Conservation (phyloP, 768 basidiomycete genomes). For the Thelephora aurantiotincta region DNA sequence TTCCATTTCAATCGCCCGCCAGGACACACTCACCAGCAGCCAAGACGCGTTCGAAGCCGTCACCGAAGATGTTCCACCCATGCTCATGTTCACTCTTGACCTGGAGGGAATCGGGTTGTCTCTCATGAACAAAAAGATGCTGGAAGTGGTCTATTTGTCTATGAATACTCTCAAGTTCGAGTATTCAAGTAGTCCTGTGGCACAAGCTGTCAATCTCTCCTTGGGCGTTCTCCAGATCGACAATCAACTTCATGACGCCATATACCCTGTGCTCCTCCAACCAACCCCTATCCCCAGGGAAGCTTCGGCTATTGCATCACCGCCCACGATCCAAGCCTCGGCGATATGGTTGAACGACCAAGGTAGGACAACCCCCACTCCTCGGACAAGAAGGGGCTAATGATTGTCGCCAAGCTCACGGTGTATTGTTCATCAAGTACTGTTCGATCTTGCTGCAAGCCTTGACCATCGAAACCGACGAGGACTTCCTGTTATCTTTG, state of each 20-base stretch:
- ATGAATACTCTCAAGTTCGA: slow-evolving; percentile 69
- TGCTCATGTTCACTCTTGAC: slow-evolving; percentile 54
- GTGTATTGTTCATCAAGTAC: slow-evolving; percentile 96
- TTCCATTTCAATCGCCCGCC: slow-evolving; percentile 35
- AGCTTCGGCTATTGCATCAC: slow-evolving; percentile 58
- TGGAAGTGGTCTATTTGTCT: slow-evolving; percentile 84
- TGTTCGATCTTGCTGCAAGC: slow-evolving; percentile 90
- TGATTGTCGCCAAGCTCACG: slow-evolving; percentile 53
- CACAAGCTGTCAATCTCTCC: slow-evolving; percentile 68
- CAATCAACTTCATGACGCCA: slow-evolving; percentile 92
- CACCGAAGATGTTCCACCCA: slow-evolving; percentile 54
- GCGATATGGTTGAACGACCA: slow-evolving; percentile 87
- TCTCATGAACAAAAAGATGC: slow-evolving; percentile 71
- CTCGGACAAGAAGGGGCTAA: background rate
- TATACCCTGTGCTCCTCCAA: slow-evolving; percentile 90
- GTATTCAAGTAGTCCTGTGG: slow-evolving; percentile 64
- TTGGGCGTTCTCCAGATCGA: slow-evolving; percentile 89
- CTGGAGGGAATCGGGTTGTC: slow-evolving; percentile 89
- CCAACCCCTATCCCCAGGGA: slow-evolving; percentile 80
- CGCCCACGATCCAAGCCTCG: slow-evolving; percentile 83
- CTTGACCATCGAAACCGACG: slow-evolving; percentile 91
- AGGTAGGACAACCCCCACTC: slow-evolving; percentile 32
- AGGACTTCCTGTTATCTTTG: slow-evolving; percentile 86
- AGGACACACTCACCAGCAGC: slow-evolving; percentile 57
- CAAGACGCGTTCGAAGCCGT: slow-evolving; percentile 77